A percentile compares a stretch with the other conserved stretches of the same genome.
phyloP scores from a whole-genome alignment of 371 early-diverging fungal species.

The Saksenaea oblongispora region DNA sequence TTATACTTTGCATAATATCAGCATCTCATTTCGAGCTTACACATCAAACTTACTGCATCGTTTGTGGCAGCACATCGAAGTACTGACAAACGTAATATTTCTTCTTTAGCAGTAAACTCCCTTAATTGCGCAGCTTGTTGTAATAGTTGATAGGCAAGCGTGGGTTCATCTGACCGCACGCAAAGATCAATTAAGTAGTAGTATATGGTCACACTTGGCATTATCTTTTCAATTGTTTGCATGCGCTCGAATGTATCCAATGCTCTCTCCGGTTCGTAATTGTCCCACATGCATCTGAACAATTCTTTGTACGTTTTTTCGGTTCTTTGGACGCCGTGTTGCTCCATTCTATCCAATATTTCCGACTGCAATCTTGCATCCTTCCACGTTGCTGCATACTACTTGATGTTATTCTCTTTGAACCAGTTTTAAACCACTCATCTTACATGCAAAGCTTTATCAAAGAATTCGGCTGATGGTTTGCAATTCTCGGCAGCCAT shows the following conservation, averaged over 20 bases:
- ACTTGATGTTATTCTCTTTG: neutral
- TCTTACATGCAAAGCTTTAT: constrained; percentile 36
- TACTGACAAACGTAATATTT: constrained; percentile 30
- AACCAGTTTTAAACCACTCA: neutral
- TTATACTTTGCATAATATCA: constrained; percentile 33
- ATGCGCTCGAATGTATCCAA: constrained; percentile 42
- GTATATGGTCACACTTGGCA: constrained; percentile 18
- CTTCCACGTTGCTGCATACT: constrained; percentile 28
- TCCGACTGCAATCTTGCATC: constrained; percentile 22
- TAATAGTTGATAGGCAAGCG: constrained; percentile 37
- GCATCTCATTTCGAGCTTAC: neutral
- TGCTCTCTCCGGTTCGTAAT: constrained; percentile 39
- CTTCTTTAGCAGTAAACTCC: constrained; percentile 26
- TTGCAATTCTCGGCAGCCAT: constrained; percentile 20
- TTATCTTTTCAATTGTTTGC: constrained; percentile 12
- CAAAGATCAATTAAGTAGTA: constrained; percentile 20
- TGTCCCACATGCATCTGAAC: constrained; percentile 35
- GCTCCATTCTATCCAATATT: constrained; percentile 30
- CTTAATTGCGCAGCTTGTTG: constrained; percentile 39
- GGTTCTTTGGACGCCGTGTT: constrained; percentile 12
- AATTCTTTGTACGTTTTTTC: constrained; percentile 19
- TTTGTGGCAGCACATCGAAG: constrained; percentile 50
- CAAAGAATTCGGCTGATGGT: constrained; percentile 16
- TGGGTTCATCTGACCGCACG: constrained; percentile 17
- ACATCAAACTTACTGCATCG: constrained; percentile 38